phyloP scores from a whole-genome alignment of 1,284 basidiomycete species.

The Leccinum cinnamomeum region DNA sequence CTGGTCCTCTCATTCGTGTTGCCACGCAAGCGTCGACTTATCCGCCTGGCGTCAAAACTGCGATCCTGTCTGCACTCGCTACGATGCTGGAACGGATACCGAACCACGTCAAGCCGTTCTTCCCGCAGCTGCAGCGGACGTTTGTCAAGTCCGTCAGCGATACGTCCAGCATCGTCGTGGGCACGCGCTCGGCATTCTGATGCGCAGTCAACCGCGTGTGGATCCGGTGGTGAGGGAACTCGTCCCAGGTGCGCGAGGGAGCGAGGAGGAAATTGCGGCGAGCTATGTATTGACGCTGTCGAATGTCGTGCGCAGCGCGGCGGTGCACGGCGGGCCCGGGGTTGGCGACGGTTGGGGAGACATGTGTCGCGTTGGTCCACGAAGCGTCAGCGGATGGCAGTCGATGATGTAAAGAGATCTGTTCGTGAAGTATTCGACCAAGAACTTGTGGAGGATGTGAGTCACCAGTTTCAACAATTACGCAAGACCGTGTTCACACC shows the following conservation, averaged over 20 bases:
- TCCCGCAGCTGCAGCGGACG: slow-evolving; percentile 95
- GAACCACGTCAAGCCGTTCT: slow-evolving; percentile 93
- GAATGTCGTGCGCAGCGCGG: slow-evolving; percentile 17
- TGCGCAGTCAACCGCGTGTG: slow-evolving; percentile 68
- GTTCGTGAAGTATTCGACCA: too few species aligned
- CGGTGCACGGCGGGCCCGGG: slow-evolving; percentile 49
- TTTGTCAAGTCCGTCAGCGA: slow-evolving; percentile 95
- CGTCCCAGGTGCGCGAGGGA: slow-evolving; percentile 64
- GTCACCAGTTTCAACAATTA: too few species aligned
- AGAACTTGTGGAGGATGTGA: too few species aligned
- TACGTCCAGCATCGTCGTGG: slow-evolving; percentile 73
- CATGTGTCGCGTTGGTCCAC: slow-evolving; percentile 72
- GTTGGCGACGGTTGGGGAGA: slow-evolving; percentile 71
- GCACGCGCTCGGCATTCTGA: slow-evolving; percentile 76
- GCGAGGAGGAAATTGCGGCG: too few species aligned
- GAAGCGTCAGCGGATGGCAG: slow-evolving; percentile 46
- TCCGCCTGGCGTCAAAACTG: neutral
- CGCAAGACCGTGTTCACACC: too few species aligned
- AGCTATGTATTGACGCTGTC: too few species aligned
- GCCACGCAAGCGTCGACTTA: neutral
- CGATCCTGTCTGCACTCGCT: slow-evolving; percentile 32
- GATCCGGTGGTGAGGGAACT: neutral
- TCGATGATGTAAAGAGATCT: too few species aligned
- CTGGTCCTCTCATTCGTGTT: neutral
- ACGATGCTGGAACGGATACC: slow-evolving; percentile 86